Percentiles rank a stretch among this genome's conserved stretches.
These are phyloP conservation scores for Eucalyptus sp. DNA, from an alignment of 345 rosid genomes.

Conservation along the genomic window DNA sequence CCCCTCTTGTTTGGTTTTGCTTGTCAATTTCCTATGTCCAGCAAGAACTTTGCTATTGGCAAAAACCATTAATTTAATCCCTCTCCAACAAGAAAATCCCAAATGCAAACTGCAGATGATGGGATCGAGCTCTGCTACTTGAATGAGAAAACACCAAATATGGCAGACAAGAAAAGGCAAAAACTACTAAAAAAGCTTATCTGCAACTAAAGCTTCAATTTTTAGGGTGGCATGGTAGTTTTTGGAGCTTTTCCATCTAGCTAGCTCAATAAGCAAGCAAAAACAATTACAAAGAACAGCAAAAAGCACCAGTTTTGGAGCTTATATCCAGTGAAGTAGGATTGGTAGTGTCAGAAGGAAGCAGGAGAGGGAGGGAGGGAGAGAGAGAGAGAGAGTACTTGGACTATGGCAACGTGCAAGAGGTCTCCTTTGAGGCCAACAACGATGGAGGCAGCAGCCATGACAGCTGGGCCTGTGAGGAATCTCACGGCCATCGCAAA, in stretches of 20 bases:
- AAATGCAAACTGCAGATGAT: not conserved
- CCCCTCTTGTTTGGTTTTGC: not conserved
- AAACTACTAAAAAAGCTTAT: conserved; percentile 4
- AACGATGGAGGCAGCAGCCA: conserved; percentile 91
- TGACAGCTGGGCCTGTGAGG: conserved; percentile 95
- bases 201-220: not conserved
- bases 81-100: not conserved
- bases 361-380: not conserved
- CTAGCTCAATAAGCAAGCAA: not conserved
- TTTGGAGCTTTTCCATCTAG: not conserved
- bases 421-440: conserved; percentile 85
- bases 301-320: conserved; percentile 2
- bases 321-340: conserved; percentile 5
- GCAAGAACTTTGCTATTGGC: not conserved
- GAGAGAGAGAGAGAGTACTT: conserved; percentile 23
- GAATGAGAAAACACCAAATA: not conserved
- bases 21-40: not conserved
- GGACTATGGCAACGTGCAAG: conserved; percentile 89
- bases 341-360: conserved; percentile 23
- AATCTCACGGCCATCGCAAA: conserved; percentile 94
- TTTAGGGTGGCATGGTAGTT: not conserved
- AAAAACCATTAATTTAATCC: not conserved
- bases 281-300: not conserved
- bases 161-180: not conserved
- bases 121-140: not conserved